phyloP scores from a whole-genome alignment of 495 filamentous ascomycete species.

The Aspergillus campestris region DNA sequence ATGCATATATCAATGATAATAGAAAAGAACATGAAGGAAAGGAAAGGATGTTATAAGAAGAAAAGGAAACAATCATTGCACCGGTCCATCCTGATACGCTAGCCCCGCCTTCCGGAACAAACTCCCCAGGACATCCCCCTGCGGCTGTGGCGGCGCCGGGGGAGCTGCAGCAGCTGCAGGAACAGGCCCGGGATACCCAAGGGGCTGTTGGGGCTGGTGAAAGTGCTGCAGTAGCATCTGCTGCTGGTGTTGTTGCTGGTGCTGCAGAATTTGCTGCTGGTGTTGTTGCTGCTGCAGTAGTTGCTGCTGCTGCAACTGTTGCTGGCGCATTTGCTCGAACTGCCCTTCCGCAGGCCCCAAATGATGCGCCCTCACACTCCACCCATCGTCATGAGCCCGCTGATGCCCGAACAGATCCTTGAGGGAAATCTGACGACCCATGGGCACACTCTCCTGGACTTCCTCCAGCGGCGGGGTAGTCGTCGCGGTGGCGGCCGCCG shows the following conservation, averaged over 20 bases:
- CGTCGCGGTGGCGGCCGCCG: slow-evolving; percentile 22
- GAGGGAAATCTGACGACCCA: slow-evolving; percentile 46
- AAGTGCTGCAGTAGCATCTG: neutral
- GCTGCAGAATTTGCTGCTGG: slow-evolving; percentile 4
- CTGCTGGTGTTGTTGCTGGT: slow-evolving; percentile 8
- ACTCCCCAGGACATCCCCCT: slow-evolving; percentile 32
- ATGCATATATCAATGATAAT: neutral
- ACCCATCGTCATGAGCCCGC: slow-evolving; percentile 42
- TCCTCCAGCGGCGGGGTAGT: slow-evolving; percentile 25
- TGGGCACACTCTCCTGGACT: slow-evolving; percentile 31
- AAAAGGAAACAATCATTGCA: neutral
- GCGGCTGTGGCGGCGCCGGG: slow-evolving; percentile 11
- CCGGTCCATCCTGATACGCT: slow-evolving; percentile 22
- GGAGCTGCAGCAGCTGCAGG: slow-evolving; percentile 1
- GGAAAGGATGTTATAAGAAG: too few species aligned
- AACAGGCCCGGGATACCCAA: neutral
- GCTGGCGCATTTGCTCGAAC: neutral
- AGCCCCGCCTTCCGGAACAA: slow-evolving; percentile 37
- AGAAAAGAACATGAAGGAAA: neutral
- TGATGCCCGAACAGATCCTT: slow-evolving; percentile 50
- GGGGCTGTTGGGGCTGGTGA: too few species aligned
- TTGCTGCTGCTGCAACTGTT: slow-evolving; percentile 5
- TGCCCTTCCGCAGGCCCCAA: slow-evolving; percentile 12
- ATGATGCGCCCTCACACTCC: slow-evolving; percentile 41
- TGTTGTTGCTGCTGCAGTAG: slow-evolving; percentile 9